Conservation (phyloP, 2,329 filamentous ascomycete genomes). For the Monilinia fructicola region DNA sequence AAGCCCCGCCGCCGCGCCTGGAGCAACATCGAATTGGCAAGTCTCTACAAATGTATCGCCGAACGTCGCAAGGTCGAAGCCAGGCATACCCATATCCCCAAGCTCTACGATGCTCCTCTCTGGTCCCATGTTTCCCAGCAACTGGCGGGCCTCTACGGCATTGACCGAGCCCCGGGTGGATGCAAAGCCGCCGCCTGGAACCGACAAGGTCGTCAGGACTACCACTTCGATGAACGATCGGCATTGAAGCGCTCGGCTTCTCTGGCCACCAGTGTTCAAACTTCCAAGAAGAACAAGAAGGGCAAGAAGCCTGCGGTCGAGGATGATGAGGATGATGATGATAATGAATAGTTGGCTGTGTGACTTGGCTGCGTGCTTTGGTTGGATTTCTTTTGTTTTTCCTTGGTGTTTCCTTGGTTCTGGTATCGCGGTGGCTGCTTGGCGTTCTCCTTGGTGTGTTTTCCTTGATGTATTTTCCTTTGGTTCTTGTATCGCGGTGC, state of each 20-base stretch:
- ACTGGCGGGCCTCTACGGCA: not conserved
- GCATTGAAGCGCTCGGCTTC: not conserved
- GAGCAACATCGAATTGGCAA: not conserved
- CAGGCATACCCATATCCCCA: not conserved
- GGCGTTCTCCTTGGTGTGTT: not conserved
- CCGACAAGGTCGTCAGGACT: not conserved
- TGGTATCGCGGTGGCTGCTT: not conserved
- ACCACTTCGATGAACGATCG: conserved; percentile 8
- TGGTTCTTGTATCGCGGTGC: not conserved
- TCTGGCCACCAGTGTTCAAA: conserved; percentile 15
- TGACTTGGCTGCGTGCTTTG: not conserved
- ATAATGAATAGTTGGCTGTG: not conserved
- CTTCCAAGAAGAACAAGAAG: not conserved
- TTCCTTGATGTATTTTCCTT: not conserved
- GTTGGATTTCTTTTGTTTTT: not conserved
- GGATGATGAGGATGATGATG: not conserved
- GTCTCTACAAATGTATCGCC: not conserved
- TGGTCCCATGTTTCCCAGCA: not conserved
- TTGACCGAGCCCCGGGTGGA: not conserved
- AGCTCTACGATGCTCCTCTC: conserved; percentile 10
- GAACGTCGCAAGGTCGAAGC: not conserved
- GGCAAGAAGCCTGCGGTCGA: not conserved
- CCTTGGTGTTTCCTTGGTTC: not conserved
- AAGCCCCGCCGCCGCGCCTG: not conserved
- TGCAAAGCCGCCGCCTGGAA: conserved; percentile 12